These are phyloP conservation scores for Marasmius sp. DNA, from an alignment of 1,284 basidiomycete genomes.

Conservation along the genomic window DNA sequence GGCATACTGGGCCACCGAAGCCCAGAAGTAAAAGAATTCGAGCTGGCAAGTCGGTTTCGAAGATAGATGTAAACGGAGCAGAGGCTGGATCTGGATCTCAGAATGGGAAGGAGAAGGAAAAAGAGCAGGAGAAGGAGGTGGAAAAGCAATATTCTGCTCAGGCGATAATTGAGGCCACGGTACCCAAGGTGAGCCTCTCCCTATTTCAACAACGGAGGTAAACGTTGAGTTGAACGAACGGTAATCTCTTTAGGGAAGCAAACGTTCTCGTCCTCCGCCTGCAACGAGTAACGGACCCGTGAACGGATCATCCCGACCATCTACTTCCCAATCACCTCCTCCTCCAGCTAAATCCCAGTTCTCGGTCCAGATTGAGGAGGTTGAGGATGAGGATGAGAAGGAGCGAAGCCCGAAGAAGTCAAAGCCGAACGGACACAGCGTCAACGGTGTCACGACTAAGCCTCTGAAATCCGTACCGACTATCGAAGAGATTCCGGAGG, in stretches of 20 bases:
- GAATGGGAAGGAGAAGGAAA: constrained; percentile 28
- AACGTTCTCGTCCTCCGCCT: constrained; percentile 63
- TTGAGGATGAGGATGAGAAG: constrained; percentile 11
- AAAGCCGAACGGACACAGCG: constrained; percentile 4
- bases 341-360: constrained; percentile 5
- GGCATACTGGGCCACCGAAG: constrained; percentile 39
- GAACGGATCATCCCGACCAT: constrained; percentile 13
- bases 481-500: constrained; percentile 34
- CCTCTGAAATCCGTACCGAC: constrained; percentile 16
- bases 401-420: constrained; percentile 8
- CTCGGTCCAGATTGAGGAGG: constrained; percentile 12
- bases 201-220: constrained; percentile 1
- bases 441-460: constrained; percentile 2
- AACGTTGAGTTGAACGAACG: constrained; percentile 1
- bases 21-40: constrained; percentile 36
- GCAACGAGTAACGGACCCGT: constrained; percentile 11
- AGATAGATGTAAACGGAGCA: constrained; percentile 27
- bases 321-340: constrained; percentile 8
- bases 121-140: constrained; percentile 30
- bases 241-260: constrained; percentile 53
- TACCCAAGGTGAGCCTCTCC: constrained; percentile 55
- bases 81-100: constrained; percentile 26
- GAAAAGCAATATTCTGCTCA: constrained; percentile 48
- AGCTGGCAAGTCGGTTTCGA: constrained; percentile 29
- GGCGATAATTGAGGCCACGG: constrained; percentile 68